Conservation (phyloP, 2,329 filamentous ascomycete species). For the Akanthomyces uredinophilus region DNA sequence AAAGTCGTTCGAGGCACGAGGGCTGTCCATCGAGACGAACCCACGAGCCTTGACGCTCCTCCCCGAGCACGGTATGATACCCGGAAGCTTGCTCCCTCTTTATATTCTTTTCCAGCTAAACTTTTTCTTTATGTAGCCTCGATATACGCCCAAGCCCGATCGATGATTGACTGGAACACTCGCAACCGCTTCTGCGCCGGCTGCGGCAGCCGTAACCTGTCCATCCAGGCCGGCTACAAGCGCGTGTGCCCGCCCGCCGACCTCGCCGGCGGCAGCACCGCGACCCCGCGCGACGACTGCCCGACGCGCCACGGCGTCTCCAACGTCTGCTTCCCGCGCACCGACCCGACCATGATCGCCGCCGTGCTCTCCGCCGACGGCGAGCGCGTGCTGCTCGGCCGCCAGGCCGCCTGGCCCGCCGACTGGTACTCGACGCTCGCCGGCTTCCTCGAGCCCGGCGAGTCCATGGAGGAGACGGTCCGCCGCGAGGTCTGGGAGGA, state of each 20-base stretch:
- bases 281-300: constrained; percentile 58
- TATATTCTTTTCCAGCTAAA: background rate
- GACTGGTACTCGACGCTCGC: constrained; percentile 87
- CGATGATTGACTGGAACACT: constrained; percentile 88
- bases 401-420: constrained; percentile 76
- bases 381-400: constrained; percentile 73
- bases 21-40: constrained; percentile 62
- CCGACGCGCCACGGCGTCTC: constrained; percentile 79
- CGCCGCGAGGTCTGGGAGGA: constrained; percentile 84
- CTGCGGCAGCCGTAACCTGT: constrained; percentile 79
- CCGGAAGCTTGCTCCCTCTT: background rate
- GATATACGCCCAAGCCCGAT: constrained; percentile 83
- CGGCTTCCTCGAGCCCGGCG: constrained; percentile 79
- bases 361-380: constrained; percentile 81
- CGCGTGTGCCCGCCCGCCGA: constrained; percentile 72
- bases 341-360: constrained; percentile 93
- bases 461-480: constrained; percentile 80
- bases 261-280: constrained; percentile 40
- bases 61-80: constrained; percentile 5
- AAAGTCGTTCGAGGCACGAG: constrained; percentile 43
- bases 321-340: constrained; percentile 87
- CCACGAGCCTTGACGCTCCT: constrained; percentile 55
- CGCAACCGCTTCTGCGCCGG: constrained; percentile 88
- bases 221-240: constrained; percentile 75
- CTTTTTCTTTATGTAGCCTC: constrained; percentile 53